phyloP scores from a whole-genome alignment of 192 early-diverging fungal species.

The Coemansia sp. region DNA sequence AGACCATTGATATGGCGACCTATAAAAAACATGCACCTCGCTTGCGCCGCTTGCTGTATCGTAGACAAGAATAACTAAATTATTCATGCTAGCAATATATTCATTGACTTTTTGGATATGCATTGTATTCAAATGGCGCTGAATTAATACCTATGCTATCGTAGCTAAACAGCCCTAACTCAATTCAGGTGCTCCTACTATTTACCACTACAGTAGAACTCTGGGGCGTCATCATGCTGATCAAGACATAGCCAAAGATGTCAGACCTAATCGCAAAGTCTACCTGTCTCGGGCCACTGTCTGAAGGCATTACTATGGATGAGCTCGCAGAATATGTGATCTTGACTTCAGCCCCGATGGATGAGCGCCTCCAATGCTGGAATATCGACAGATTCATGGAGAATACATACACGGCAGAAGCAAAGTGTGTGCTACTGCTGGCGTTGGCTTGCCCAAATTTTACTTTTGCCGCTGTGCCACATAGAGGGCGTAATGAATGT shows the following conservation, averaged over 20 bases:
- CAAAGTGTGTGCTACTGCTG: no score
- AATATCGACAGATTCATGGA: no score
- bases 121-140: neutral
- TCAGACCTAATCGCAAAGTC: neutral
- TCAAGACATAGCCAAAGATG: neutral
- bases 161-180: neutral
- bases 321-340: neutral
- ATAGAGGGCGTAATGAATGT: no score
- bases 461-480: no score
- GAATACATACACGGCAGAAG: no score
- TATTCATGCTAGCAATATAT: neutral
- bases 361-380: no score
- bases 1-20: neutral
- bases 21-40: neutral
- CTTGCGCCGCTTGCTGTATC: neutral
- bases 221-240: neutral
- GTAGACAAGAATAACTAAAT: neutral
- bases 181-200: neutral
- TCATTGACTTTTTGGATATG: neutral
- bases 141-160: neutral
- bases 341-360: neutral
- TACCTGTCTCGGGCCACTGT: neutral
- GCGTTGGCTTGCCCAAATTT: no score
- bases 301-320: neutral
- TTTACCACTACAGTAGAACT: neutral